phyloP scores from a whole-genome alignment of 2,329 filamentous ascomycete genomes.

The Talaromyces sp. region DNA sequence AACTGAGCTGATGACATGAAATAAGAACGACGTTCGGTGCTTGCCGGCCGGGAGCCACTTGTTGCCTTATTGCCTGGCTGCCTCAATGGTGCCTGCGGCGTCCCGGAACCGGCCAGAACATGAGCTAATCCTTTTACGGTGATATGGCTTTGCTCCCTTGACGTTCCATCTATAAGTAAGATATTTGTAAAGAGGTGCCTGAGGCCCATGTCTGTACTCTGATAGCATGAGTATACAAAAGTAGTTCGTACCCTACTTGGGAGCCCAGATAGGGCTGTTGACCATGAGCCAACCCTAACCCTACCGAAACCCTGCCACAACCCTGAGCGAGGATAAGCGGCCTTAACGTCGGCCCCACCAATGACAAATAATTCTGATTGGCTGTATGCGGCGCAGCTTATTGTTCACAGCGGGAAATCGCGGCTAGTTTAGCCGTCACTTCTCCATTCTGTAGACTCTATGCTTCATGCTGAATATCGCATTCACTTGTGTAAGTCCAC shows the following conservation, averaged over 20 bases:
- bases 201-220: neutral
- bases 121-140: neutral
- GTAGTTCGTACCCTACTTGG: neutral
- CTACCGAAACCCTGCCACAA: neutral
- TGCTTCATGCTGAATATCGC: neutral
- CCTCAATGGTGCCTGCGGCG: neutral
- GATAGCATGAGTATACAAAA: neutral
- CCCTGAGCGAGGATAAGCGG: slow-evolving; percentile 14
- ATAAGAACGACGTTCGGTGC: neutral
- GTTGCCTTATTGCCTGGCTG: neutral
- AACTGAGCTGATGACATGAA: neutral
- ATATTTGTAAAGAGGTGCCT: neutral
- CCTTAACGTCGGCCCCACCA: neutral
- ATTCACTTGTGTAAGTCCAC: neutral
- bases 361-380: neutral
- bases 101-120: neutral
- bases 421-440: neutral
- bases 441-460: neutral
- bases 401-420: neutral
- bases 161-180: neutral
- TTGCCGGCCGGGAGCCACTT: neutral
- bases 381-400: neutral
- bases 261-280: neutral
- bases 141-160: neutral
- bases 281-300: neutral